These are phyloP conservation scores for Pinus albicaulis DNA, from an alignment of 75 land plant species.

Conservation along the genomic window DNA sequence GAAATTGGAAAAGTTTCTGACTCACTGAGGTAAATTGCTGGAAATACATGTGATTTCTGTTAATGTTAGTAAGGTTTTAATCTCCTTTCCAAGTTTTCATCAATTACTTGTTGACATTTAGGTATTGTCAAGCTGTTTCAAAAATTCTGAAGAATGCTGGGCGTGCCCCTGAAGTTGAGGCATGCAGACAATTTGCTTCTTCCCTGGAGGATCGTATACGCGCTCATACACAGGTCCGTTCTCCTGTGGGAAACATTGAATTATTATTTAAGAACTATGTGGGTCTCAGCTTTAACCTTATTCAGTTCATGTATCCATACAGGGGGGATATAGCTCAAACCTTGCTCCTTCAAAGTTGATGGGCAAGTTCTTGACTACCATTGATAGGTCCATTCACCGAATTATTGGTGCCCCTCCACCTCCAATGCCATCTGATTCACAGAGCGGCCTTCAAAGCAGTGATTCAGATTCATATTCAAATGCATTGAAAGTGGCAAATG, in stretches of 20 bases:
- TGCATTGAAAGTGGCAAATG: constrained; percentile 33
- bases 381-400: constrained; percentile 77
- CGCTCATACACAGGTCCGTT: constrained; percentile 80
- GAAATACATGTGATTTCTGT: not conserved
- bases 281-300: not conserved
- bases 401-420: constrained; percentile 85
- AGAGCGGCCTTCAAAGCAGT: constrained; percentile 19
- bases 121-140: constrained; percentile 83
- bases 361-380: constrained; percentile 59
- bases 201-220: constrained; percentile 88
- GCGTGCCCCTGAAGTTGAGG: constrained; percentile 82
- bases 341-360: constrained; percentile 78
- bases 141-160: constrained; percentile 77
- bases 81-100: constrained; percentile 9
- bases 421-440: constrained; percentile 34
- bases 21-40: constrained; percentile 61
- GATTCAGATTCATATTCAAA: constrained; percentile 18
- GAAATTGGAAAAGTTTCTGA: constrained; percentile 91
- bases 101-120: constrained; percentile 17
- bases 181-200: constrained; percentile 48
- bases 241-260: not conserved
- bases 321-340: constrained; percentile 81
- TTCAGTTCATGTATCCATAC: not conserved
- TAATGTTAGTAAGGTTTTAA: not conserved
- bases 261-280: not conserved